Base-by-base conservation (phyloP, 768 basidiomycete genomes). In the Termitomyces sp. region DNA sequence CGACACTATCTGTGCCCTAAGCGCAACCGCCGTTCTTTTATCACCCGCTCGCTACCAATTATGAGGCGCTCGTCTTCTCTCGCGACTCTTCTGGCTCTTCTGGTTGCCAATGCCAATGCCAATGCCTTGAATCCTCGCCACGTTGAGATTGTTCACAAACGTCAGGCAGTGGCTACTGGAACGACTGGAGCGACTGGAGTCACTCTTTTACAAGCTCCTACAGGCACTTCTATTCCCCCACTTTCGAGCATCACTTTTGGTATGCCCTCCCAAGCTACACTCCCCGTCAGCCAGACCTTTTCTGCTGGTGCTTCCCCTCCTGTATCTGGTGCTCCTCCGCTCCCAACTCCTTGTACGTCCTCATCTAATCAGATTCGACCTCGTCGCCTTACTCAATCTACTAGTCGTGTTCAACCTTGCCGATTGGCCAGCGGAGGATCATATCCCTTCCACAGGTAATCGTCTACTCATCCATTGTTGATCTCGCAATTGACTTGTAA, bases 341-440 rank as follows among this genome's bases (percentile, higher is more conserved):
- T 94, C 10, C 92, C 92, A 0, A 74, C 79, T 0, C 68, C 78
- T n/a, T 84, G 88, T 88, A 68, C 58, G 79, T 71, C 2, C 20
- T 53, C 35, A 40, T 28, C 59, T 51, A 58, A 53, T 47, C 22
- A n/a, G 14, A 7, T 55, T 55, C 52, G 26, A 33, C 33, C 36
- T 22, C 41, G 40, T 32, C n/a, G 8, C 16, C n/a, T 54, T 18
- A 3, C 22, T 36, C 24, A 8, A 28, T 9, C 10, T 36, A 47
- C 30, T 28, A 72, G 70, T 70, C 47, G 70, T 73, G 10, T 69
- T 67, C 57, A 58, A 28, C 43, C 16, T 55, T 0, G 72, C 71
- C 3, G 66, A 80, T 18, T 92, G 87, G 85, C 90, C 90, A 0
- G 35, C 69, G 1, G 79, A 84, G 63, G 89, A 92, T 64, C 72